Percentiles rank a stretch among this genome's conserved stretches.
Evolutionary conservation across 345 rosid genomes (phyloP).

Genomic region (Euphorbia pulcherrima): DNA sequence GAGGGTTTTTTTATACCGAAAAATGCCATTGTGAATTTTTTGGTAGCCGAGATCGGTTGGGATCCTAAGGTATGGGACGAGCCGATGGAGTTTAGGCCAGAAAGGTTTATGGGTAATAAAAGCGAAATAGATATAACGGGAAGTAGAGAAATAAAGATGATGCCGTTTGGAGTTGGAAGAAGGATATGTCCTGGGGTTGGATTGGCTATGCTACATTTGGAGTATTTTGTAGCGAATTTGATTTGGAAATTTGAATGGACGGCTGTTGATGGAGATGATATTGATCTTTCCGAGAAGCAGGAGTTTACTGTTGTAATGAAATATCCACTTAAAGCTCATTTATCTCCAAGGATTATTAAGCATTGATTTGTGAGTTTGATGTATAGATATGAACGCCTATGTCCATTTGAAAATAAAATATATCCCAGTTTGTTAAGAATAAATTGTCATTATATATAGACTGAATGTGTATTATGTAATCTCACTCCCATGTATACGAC

Average conservation of each 20-base stretch:
- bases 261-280: background rate
- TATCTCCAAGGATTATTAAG: background rate
- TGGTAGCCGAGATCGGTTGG: background rate
- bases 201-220: background rate
- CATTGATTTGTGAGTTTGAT: background rate
- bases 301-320: background rate
- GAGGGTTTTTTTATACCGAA: background rate
- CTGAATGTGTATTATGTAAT: too few relatives aligned
- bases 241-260: background rate
- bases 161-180: slow-evolving; percentile 1
- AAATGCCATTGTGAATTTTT: background rate
- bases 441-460: too few relatives aligned
- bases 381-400: too few relatives aligned
- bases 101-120: background rate
- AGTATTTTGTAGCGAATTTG: background rate
- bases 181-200: background rate
- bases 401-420: too few relatives aligned
- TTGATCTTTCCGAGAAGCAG: background rate
- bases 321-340: background rate
- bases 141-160: background rate
- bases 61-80: background rate
- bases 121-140: background rate
- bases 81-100: background rate
- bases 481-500: too few relatives aligned
- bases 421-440: too few relatives aligned